phyloP scores from a whole-genome alignment of 202 grass and related monocot species.

The Schoenoplectus tabernaemontani region DNA sequence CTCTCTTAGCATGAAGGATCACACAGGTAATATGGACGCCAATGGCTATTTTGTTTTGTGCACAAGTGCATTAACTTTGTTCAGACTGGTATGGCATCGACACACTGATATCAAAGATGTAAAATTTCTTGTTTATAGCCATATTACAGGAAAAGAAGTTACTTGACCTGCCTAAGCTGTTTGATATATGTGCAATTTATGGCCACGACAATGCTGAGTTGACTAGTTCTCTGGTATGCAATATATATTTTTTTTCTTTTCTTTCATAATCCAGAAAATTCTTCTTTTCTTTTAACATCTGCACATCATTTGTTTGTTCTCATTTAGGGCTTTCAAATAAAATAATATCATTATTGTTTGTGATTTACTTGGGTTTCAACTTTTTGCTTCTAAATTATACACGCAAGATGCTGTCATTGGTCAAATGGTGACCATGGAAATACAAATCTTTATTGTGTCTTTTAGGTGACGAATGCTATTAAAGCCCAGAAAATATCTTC shows the following conservation, averaged over 20 bases:
- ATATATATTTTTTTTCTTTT: conserved; percentile 5
- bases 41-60: background rate
- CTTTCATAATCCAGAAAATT: conserved; percentile 4
- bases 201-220: conserved; percentile 73
- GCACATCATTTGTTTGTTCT: background rate
- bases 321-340: background rate
- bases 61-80: conserved; percentile 4
- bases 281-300: background rate
- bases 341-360: background rate
- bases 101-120: conserved; percentile 1
- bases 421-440: conserved; percentile 17
- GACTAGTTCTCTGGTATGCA: conserved; percentile 65
- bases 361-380: background rate
- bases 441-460: conserved; percentile 20
- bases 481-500: conserved; percentile 53
- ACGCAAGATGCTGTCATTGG: conserved; percentile 12
- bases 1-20: conserved; percentile 82
- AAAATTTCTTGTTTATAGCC: conserved; percentile 43
- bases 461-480: conserved; percentile 83
- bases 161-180: conserved; percentile 84
- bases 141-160: conserved; percentile 85
- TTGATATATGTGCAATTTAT: conserved; percentile 96
- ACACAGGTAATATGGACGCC: conserved; percentile 41
- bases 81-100: conserved; percentile 14
- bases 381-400: conserved; percentile 13